Conservation (phyloP, 352 stramenopile species). For the Phytophthora ohioensis region DNA sequence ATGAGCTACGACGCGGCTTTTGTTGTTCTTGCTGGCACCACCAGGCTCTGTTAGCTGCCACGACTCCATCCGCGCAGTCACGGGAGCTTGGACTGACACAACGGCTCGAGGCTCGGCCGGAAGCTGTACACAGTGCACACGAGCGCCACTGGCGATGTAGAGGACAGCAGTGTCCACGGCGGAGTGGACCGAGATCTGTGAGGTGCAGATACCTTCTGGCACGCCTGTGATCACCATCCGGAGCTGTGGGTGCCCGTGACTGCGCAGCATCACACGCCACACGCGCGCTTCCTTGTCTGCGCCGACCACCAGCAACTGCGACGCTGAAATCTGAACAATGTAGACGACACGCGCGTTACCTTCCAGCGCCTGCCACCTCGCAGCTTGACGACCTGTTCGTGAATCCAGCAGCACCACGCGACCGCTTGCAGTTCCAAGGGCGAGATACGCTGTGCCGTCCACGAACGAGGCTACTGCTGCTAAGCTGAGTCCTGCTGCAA, state of each 20-base stretch:
- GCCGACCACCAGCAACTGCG: constrained; percentile 67
- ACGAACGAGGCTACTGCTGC: constrained; percentile 51
- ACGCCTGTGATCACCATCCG: constrained; percentile 63
- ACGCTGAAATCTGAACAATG: constrained; percentile 64
- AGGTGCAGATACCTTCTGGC: constrained; percentile 56
- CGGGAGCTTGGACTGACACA: constrained; percentile 19
- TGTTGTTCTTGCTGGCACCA: constrained; percentile 44
- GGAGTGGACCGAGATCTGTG: constrained; percentile 62
- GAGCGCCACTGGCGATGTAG: constrained; percentile 51
- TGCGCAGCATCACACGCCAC: constrained; percentile 59
- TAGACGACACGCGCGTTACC: constrained; percentile 48
- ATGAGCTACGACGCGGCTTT: constrained; percentile 54
- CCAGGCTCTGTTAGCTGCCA: constrained; percentile 60
- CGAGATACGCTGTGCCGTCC: constrained; percentile 42
- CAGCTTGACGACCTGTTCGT: constrained; percentile 56
- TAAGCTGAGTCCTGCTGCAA: constrained; percentile 34
- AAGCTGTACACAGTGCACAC: constrained; percentile 56
- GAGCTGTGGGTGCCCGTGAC: constrained; percentile 40
- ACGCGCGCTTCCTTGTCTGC: constrained; percentile 74
- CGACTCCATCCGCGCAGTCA: constrained; percentile 49
- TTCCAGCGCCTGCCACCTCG: constrained; percentile 69
- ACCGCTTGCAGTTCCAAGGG: constrained; percentile 50
- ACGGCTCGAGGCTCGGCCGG: constrained; percentile 40
- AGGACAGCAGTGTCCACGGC: constrained; percentile 54
- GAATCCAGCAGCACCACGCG: constrained; percentile 62